Conservation (phyloP, 192 early-diverging fungal species). For the Linnemannia zychae region DNA sequence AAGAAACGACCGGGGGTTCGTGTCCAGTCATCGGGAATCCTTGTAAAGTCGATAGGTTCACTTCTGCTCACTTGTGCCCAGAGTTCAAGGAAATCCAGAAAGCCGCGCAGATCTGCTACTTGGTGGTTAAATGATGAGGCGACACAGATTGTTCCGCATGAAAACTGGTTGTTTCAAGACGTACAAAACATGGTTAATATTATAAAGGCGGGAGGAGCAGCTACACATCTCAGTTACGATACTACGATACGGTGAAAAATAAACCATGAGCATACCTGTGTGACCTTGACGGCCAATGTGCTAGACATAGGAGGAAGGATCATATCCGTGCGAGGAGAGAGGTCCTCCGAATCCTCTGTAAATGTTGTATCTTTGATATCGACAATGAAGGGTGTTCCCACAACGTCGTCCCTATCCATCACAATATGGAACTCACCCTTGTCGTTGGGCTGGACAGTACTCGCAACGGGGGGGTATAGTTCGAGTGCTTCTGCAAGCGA, state of each 20-base stretch:
- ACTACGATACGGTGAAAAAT: no score
- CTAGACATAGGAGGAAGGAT: conserved; percentile 9
- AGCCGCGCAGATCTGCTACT: conserved; percentile 40
- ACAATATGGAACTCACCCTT: conserved; percentile 26
- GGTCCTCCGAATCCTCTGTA: conserved; percentile 24
- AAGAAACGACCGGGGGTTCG: conserved; percentile 52
- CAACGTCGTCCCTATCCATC: conserved; percentile 14
- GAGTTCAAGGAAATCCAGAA: conserved; percentile 55
- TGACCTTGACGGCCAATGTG: conserved; percentile 44
- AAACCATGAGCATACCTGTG: no score
- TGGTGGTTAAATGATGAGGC: conserved; percentile 53
- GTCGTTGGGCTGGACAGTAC: conserved; percentile 36
- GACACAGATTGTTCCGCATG: conserved; percentile 47
- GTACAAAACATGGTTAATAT: conserved; percentile 12
- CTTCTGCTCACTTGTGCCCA: conserved; percentile 51
- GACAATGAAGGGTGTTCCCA: conserved; percentile 49
- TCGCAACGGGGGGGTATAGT: conserved; percentile 53
- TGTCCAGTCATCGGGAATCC: conserved; percentile 53
- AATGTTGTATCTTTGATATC: conserved; percentile 40
- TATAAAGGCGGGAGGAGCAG: neutral
- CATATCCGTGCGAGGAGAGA: conserved; percentile 37
- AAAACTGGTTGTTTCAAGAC: conserved; percentile 24
- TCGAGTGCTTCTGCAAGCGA: conserved; percentile 58
- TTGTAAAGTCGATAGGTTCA: conserved; percentile 49
- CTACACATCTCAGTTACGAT: no score